Evolutionary conservation across 495 filamentous ascomycete genomes (phyloP).

Genomic region (Penicillium canariense): DNA sequence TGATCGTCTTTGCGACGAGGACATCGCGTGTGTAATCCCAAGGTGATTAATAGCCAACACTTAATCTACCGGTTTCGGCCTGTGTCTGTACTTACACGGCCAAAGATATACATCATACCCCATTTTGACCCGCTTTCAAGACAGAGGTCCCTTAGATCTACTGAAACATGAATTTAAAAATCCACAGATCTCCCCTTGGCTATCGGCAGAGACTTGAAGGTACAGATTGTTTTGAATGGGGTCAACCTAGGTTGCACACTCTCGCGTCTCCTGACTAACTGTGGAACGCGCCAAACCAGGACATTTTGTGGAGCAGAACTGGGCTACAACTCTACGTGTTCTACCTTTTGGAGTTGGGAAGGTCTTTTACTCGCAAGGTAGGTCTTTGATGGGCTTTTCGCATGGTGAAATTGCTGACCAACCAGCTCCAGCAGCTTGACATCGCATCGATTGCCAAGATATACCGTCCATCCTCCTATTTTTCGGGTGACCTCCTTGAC

Average conservation of each 20-base stretch:
- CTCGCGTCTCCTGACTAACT: background rate
- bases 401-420: constrained; percentile 4
- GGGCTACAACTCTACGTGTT: constrained; percentile 20
- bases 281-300: background rate
- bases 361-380: constrained; percentile 1
- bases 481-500: constrained; percentile 7
- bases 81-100: constrained; percentile 8
- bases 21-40: constrained; percentile 1
- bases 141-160: background rate
- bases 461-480: constrained; percentile 1
- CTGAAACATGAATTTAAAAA: constrained; percentile 10
- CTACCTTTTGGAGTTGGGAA: constrained; percentile 12
- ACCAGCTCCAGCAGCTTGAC: constrained; percentile 3
- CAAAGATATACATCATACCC: background rate
- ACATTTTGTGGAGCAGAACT: constrained; percentile 5
- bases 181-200: background rate
- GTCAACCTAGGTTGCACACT: background rate
- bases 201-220: constrained; percentile 3
- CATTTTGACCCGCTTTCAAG: background rate
- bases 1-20: constrained; percentile 11
- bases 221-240: background rate
- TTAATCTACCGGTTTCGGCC: constrained; percentile 14
- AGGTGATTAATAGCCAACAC: constrained; percentile 9
- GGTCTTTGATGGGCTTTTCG: constrained; percentile 13
- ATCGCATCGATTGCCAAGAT: background rate